Conservation (phyloP, 768 basidiomycete genomes). For the Pisolithus sp. region DNA sequence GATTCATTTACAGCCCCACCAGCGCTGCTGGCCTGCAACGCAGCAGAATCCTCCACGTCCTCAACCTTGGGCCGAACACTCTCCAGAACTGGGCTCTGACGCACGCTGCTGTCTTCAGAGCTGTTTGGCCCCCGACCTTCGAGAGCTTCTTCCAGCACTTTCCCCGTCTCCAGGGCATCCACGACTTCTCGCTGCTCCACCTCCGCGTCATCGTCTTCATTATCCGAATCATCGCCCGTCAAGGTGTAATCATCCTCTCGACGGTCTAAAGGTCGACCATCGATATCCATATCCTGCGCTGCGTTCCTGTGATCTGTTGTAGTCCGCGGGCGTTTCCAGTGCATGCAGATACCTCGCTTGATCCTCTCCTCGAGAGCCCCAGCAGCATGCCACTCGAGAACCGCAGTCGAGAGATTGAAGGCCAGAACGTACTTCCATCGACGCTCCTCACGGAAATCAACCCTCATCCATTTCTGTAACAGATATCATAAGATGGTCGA, state of each 20-base stretch:
- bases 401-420: conserved; percentile 71
- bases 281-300: conserved; percentile 27
- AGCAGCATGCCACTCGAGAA: conserved; percentile 84
- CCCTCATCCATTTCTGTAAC: conserved; percentile 89
- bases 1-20: conserved; percentile 28
- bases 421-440: conserved; percentile 88
- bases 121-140: conserved; percentile 28
- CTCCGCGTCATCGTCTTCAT: conserved; percentile 57
- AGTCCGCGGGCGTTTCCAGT: conserved; percentile 49
- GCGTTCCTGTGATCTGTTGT: conserved; percentile 32
- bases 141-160: conserved; percentile 53
- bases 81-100: conserved; percentile 23
- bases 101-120: conserved; percentile 32
- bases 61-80: conserved; percentile 41
- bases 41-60: conserved; percentile 53
- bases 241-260: conserved; percentile 7
- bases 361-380: conserved; percentile 58
- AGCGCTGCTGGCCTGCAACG: conserved; percentile 22
- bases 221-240: conserved; percentile 37
- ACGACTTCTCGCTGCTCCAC: conserved; percentile 46
- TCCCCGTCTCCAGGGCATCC: conserved; percentile 54
- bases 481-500: conserved; percentile 1
- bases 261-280: conserved; percentile 10
- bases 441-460: conserved; percentile 91
- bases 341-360: conserved; percentile 57